A percentile compares a stretch with the other conserved stretches of the same genome.
Conservation (phyloP, 2,329 filamentous ascomycete genomes). For the Venturiaceae sp. region DNA sequence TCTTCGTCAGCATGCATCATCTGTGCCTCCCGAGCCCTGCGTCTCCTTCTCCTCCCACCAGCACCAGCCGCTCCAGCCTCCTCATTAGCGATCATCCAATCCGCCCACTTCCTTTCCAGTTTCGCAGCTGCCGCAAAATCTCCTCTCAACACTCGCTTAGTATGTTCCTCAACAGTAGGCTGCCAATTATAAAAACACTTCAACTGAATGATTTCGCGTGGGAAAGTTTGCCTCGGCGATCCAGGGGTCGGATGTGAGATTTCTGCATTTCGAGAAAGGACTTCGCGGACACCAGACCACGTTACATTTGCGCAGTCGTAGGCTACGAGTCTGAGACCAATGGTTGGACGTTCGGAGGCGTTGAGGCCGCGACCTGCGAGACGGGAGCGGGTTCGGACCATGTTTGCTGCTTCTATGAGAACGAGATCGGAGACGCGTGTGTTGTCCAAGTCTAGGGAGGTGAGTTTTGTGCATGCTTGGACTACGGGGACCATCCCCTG, state of each 20-base stretch:
- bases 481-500: conserved; percentile 74
- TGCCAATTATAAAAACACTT: conserved; percentile 97
- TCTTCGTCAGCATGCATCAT: conserved; percentile 73
- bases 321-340: conserved; percentile 67
- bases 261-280: conserved; percentile 77
- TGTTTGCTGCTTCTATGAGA: conserved; percentile 74
- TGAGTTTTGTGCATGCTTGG: conserved; percentile 60
- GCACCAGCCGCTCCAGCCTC: conserved; percentile 64
- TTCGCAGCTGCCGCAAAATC: conserved; percentile 64
- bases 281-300: conserved; percentile 82
- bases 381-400: conserved; percentile 58
- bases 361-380: conserved; percentile 19
- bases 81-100: conserved; percentile 87
- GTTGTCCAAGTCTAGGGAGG: conserved; percentile 80
- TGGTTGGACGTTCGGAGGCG: conserved; percentile 14
- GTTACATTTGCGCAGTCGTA: conserved; percentile 91
- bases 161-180: conserved; percentile 89
- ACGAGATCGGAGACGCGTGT: conserved; percentile 81
- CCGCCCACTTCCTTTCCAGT: conserved; percentile 85
- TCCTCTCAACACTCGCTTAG: conserved; percentile 69
- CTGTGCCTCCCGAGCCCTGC: conserved; percentile 73
- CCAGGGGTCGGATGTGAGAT: conserved; percentile 41
- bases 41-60: conserved; percentile 58
- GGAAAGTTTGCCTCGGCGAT: conserved; percentile 41
- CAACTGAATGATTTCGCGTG: conserved; percentile 69